Percentiles rank a stretch among this genome's conserved stretches.
Evolutionary conservation across 345 rosid species (phyloP).

Genomic region (Camelina neglecta): DNA sequence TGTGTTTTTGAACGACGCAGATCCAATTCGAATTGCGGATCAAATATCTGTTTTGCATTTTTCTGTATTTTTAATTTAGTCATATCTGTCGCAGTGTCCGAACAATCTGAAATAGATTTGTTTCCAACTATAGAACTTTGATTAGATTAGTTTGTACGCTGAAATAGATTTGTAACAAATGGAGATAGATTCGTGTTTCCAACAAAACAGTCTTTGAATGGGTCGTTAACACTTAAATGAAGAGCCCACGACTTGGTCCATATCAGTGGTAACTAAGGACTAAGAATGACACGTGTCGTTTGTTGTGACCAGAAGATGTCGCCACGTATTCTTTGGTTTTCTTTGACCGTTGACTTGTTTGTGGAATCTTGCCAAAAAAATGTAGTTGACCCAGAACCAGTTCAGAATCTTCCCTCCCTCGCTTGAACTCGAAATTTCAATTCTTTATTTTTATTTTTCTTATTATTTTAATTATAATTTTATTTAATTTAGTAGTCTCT

Average conservation of each 20-base stretch:
- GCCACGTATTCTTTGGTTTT: conserved; percentile 37
- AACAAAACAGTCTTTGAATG: not conserved
- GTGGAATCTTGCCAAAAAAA: not conserved
- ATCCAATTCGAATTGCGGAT: conserved; percentile 10
- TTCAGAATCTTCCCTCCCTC: conserved; percentile 18
- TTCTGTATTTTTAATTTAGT: not conserved
- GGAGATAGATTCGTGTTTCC: no score
- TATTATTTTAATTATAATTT: not conserved
- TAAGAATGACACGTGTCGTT: conserved; percentile 29
- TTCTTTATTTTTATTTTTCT: not conserved
- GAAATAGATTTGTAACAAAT: no score
- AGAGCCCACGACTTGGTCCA: conserved; percentile 33
- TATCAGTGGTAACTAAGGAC: not conserved
- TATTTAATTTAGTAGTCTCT: not conserved
- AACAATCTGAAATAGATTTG: no score
- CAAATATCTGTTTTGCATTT: not conserved
- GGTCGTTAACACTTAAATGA: conserved; percentile 19
- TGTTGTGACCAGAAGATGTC: not conserved
- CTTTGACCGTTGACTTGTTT: conserved; percentile 37
- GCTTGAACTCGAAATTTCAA: not conserved
- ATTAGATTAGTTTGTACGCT: not conserved
- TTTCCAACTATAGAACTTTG: no score
- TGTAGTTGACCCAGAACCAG: conserved; percentile 22
- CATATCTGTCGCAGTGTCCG: no score
- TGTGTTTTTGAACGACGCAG: conserved; percentile 9